Evolutionary conservation across 768 basidiomycete species (phyloP), one percentile per base, ranked within the genome.

Genomic region (Cystobasidium onofrii): DNA sequence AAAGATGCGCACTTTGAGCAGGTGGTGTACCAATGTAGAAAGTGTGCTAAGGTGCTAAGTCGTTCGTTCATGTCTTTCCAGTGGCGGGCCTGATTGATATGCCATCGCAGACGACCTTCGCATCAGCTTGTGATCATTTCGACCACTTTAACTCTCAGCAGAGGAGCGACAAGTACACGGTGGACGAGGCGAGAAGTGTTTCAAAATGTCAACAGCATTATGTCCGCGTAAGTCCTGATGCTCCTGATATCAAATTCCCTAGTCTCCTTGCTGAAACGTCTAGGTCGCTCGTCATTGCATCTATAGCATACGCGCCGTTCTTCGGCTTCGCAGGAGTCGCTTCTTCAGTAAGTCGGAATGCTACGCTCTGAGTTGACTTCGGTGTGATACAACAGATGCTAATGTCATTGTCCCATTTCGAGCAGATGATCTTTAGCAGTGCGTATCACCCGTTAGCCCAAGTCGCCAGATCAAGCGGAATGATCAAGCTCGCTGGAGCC

Each of bases 241-340:
- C 6, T 6, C 39, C 39, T 15, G n/a, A n/a, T 39, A 15, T 6
- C 39, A 6, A 6, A 15, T 39, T 39, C 7, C 39, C 6, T 39
- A 15, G 6, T 15, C 39, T 6, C 15, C 39, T 6, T 39, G 39
- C 39, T 39, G 39, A 39, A 15, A 39, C 7, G n/a, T n/a, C 61
- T 39, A n/a, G n/a, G n/a, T n/a, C 61, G 20, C 63, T 46, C 63
- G 63, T 64, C 63, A 27, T 33, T 43, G 9, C 43, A 18, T 20
- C 29, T 41, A 25, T 39, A 62, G 71, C 93, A 34, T 97, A 90
- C 81, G 94, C 94, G 64, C 91, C 92, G 64, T 98, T 98, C 87
- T 96, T 98, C 81, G 95, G 94, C 31, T 94, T 99, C 81, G 94
- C 90, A 63, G 95, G 95, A 64, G 95, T 98, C 34, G 90, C 92